These are phyloP conservation scores for Eugenia klotzschiana DNA, from an alignment of 441 rosid species.

Conservation along the genomic window DNA sequence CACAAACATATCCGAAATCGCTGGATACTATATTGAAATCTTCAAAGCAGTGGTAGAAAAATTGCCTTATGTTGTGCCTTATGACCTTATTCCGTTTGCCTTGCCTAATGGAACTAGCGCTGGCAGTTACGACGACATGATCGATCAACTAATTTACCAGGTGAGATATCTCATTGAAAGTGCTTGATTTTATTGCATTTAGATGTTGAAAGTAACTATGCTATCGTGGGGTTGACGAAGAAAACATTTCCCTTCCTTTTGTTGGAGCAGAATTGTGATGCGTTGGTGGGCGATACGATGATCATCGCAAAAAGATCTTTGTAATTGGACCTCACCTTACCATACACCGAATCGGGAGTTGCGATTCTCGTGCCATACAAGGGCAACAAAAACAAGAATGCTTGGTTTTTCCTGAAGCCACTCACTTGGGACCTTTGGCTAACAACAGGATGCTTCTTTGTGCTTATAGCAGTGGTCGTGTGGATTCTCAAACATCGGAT, in stretches of 20 bases:
- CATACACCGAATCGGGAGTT: constrained; percentile 40
- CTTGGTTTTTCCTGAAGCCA: constrained; percentile 40
- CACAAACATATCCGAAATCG: background rate
- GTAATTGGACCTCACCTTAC: constrained; percentile 40
- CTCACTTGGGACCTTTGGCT: constrained; percentile 44
- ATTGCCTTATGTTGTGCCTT: constrained; percentile 31
- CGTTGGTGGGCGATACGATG: constrained; percentile 44
- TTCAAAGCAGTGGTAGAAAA: constrained; percentile 24
- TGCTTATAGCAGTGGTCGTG: constrained; percentile 21
- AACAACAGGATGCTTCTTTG: constrained; percentile 17
- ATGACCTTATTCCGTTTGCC: constrained; percentile 23
- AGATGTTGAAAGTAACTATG: background rate
- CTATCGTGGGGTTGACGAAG: background rate
- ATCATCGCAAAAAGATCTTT: constrained; percentile 29
- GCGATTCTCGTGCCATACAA: constrained; percentile 25
- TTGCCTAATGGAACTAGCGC: constrained; percentile 4
- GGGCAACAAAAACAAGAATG: constrained; percentile 15
- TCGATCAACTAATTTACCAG: constrained; percentile 25
- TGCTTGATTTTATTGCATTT: background rate
- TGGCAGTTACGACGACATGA: constrained; percentile 25
- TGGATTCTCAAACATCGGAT: background rate
- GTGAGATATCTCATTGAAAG: constrained; percentile 5
- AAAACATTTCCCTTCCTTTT: too few relatives aligned
- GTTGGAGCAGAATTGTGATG: constrained; percentile 23
- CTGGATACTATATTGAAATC: constrained; percentile 38